Percentiles rank a stretch among this genome's conserved stretches.
Conservation (phyloP, 148 eudicot species). For the Fagopyrum tataricum region DNA sequence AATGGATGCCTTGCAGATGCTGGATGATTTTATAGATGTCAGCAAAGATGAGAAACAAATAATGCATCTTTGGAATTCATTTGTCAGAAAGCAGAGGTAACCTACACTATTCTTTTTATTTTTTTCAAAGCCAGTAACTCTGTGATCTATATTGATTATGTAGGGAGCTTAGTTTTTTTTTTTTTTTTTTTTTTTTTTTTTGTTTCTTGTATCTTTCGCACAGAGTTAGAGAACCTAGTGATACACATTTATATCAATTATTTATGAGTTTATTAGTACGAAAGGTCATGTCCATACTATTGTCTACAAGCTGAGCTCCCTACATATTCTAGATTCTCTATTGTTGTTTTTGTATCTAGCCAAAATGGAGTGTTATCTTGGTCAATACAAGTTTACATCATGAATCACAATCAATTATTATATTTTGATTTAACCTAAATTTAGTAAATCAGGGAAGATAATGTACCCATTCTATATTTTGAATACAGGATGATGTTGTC, state of each 20-base stretch:
- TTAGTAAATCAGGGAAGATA: not conserved
- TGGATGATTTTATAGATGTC: slow-evolving; percentile 97
- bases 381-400: not conserved
- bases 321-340: not conserved
- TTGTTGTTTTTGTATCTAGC: not conserved
- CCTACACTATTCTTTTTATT: slow-evolving; percentile 12
- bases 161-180: not conserved
- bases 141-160: not conserved
- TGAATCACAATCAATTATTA: not conserved
- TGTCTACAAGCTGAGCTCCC: not conserved
- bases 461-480: not conserved
- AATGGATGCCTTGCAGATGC: slow-evolving; percentile 48
- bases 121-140: not conserved
- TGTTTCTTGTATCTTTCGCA: not conserved
- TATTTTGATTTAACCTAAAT: not conserved
- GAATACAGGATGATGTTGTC: not conserved
- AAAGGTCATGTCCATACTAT: not conserved
- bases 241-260: not conserved
- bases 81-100: slow-evolving; percentile 89
- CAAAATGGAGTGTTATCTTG: not conserved
- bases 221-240: not conserved
- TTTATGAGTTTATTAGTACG: too few species aligned
- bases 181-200: not conserved
- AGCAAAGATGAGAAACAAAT: slow-evolving; percentile 83
- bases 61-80: slow-evolving; percentile 99